Conservation (phyloP, 2,329 filamentous ascomycete genomes). For the Fusarium bactridioides region DNA sequence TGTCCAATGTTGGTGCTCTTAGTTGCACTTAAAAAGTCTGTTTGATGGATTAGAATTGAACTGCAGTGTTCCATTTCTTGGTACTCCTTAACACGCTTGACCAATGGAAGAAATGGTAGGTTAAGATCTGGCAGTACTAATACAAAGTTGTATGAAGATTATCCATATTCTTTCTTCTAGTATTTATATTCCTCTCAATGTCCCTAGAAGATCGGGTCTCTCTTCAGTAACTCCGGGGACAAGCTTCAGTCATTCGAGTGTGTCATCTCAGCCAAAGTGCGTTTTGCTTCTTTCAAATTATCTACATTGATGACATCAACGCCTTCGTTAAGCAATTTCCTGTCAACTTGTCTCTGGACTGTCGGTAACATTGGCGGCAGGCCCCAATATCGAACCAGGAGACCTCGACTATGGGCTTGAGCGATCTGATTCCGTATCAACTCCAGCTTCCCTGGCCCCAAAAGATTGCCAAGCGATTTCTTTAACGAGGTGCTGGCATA, state of each 20-base stretch:
- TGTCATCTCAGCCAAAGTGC: constrained; percentile 12
- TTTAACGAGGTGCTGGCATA: constrained; percentile 70
- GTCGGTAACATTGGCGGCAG: constrained; percentile 64
- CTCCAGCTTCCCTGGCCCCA: constrained; percentile 49
- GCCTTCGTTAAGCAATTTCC: constrained; percentile 61
- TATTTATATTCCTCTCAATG: not conserved
- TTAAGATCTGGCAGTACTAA: not conserved
- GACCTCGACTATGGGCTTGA: constrained; percentile 60
- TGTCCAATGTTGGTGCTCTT: not conserved
- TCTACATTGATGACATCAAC: constrained; percentile 70
- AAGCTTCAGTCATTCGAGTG: not conserved
- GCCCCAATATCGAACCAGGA: constrained; percentile 69
- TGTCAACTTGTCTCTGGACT: constrained; percentile 64
- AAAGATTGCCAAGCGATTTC: constrained; percentile 61
- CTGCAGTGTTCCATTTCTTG: not conserved
- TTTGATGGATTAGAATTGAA: not conserved
- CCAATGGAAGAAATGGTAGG: not conserved
- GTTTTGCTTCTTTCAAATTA: constrained; percentile 56
- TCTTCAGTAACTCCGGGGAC: not conserved
- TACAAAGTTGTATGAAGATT: not conserved
- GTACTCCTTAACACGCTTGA: too few relatives aligned
- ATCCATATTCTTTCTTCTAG: not conserved
- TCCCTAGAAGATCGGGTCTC: not conserved
- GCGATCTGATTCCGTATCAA: constrained; percentile 55
- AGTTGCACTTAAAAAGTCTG: not conserved